Conservation (phyloP, 441 rosid genomes). For the Jatropha multifida region DNA sequence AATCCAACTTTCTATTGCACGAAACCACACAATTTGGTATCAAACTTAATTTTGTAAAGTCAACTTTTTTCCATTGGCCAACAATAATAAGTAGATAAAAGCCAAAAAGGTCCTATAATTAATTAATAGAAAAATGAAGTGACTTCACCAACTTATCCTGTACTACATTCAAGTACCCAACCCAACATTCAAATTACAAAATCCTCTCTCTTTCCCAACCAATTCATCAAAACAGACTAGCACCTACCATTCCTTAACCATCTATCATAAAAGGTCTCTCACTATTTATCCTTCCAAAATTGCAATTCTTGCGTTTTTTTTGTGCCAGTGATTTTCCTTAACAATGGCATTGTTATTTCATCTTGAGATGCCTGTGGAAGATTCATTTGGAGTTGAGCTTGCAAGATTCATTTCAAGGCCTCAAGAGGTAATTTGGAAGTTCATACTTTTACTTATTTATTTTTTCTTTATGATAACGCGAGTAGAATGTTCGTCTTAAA, state of each 20-base stretch:
- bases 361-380: not conserved
- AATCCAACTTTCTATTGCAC: not conserved
- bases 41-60: not conserved
- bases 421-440: not conserved
- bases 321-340: not conserved
- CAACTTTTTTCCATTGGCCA: not conserved
- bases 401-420: not conserved
- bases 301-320: not conserved
- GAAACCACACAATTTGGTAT: not conserved
- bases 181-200: conserved; percentile 5
- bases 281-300: not conserved
- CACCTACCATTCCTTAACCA: not conserved
- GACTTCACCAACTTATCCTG: too few species aligned
- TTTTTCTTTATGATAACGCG: too few species aligned
- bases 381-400: not conserved
- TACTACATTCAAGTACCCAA: not conserved
- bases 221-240: not conserved
- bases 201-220: not conserved
- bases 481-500: too few species aligned
- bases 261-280: not conserved
- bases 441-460: not conserved
- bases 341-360: not conserved
- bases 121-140: too few species aligned
- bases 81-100: not conserved
- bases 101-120: too few species aligned